phyloP scores from a whole-genome alignment of 371 early-diverging fungal species.

The Phascolomyces articulosus region DNA sequence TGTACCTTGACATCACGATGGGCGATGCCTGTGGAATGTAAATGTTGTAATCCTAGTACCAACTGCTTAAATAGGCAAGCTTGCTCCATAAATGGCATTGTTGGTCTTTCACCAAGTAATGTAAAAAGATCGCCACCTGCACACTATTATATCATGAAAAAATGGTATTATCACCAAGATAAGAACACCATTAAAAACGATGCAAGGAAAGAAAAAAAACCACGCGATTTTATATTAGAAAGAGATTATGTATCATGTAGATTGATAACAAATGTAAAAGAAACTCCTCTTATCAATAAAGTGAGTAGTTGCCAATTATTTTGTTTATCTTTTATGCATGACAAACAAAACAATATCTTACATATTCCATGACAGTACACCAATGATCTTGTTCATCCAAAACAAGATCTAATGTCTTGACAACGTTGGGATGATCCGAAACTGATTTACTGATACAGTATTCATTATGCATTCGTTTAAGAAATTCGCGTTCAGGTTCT shows the following conservation, averaged over 20 bases:
- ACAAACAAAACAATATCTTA: conserved; percentile 18
- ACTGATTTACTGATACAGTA: conserved; percentile 73
- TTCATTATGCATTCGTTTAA: conserved; percentile 73
- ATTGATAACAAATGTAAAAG: not conserved
- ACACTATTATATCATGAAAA: conserved; percentile 33
- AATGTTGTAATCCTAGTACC: conserved; percentile 93
- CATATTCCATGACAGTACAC: conserved; percentile 76
- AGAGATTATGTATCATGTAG: not conserved
- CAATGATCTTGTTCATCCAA: conserved; percentile 61
- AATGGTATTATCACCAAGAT: too few relatives aligned
- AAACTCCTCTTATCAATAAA: too few relatives aligned
- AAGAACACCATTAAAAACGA: not conserved
- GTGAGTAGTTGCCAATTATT: too few relatives aligned
- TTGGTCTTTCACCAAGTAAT: conserved; percentile 47
- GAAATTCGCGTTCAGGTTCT: conserved; percentile 67
- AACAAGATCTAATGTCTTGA: conserved; percentile 74
- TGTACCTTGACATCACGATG: conserved; percentile 78
- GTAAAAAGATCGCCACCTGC: conserved; percentile 66
- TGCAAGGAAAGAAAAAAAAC: conserved; percentile 2
- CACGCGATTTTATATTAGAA: not conserved
- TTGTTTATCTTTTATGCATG: too few relatives aligned
- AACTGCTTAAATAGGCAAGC: conserved; percentile 82
- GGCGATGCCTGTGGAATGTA: conserved; percentile 91
- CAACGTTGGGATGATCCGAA: conserved; percentile 65
- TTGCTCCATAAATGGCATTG: conserved; percentile 45